A percentile compares a stretch with the other conserved stretches of the same genome.
These are phyloP conservation scores for Paramecium sonneborni DNA, from an alignment of 73 alveolate genomes.

Conservation along the genomic window DNA sequence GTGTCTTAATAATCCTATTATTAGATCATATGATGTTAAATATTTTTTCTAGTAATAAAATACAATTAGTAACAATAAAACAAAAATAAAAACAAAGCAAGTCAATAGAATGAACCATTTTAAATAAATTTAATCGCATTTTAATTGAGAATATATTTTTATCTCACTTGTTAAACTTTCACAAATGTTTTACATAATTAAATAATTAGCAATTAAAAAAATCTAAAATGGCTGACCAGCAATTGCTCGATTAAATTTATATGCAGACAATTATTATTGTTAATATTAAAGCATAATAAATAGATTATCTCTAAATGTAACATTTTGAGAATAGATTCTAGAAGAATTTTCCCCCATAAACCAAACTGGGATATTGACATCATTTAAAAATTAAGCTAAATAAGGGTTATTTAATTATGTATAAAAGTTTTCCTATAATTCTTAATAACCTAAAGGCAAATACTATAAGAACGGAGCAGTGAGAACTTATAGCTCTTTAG, in stretches of 20 bases:
- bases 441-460: not conserved
- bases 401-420: not conserved
- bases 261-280: not conserved
- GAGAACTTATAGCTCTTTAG: not conserved
- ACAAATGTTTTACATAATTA: not conserved
- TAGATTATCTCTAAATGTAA: not conserved
- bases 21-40: not conserved
- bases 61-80: not conserved
- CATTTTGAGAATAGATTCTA: not conserved
- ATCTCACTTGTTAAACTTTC: not conserved
- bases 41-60: not conserved
- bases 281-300: not conserved
- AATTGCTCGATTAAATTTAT: not conserved
- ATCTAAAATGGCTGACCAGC: not conserved
- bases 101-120: not conserved
- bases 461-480: not conserved
- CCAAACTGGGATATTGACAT: not conserved
- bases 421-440: not conserved
- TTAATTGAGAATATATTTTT: not conserved
- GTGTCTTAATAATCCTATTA: not conserved
- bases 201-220: conserved; percentile 13
- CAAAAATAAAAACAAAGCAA: not conserved
- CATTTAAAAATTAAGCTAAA: not conserved
- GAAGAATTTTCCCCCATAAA: not conserved
- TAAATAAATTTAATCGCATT: not conserved